Percentiles rank a stretch among this genome's conserved stretches.
Conservation (phyloP, 1,284 basidiomycete species). For the Ceratorhiza oryzae-sativae region DNA sequence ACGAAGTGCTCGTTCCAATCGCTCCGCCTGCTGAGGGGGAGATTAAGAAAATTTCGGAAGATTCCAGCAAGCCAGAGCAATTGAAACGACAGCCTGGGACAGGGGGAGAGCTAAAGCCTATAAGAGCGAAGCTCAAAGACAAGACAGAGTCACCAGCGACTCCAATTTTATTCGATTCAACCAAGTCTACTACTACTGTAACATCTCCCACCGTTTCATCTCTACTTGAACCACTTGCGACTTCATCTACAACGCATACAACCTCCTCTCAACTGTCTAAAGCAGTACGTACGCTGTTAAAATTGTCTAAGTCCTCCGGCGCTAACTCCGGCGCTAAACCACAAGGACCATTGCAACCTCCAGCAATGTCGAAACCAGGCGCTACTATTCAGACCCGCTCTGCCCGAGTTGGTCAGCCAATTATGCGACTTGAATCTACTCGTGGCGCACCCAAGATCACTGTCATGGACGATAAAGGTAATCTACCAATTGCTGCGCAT, state of each 20-base stretch:
- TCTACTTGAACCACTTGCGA: background rate
- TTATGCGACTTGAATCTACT: background rate
- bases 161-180: background rate
- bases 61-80: background rate
- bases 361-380: background rate
- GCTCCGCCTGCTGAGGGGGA: slow-evolving; percentile 23
- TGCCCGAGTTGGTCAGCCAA: background rate
- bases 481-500: background rate
- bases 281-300: too few relatives aligned
- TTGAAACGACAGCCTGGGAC: background rate
- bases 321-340: background rate
- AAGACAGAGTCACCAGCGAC: background rate
- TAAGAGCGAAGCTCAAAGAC: background rate
- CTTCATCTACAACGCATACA: too few relatives aligned
- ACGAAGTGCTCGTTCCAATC: background rate
- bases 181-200: background rate
- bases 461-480: background rate
- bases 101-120: background rate
- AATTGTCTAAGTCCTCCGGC: background rate
- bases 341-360: too few relatives aligned
- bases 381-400: background rate
- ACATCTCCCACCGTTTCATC: background rate
- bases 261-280: too few relatives aligned
- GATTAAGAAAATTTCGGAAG: background rate
- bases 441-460: slow-evolving; percentile 2